phyloP scores from a whole-genome alignment of 768 basidiomycete species.

The Rhizopogon rudus region DNA sequence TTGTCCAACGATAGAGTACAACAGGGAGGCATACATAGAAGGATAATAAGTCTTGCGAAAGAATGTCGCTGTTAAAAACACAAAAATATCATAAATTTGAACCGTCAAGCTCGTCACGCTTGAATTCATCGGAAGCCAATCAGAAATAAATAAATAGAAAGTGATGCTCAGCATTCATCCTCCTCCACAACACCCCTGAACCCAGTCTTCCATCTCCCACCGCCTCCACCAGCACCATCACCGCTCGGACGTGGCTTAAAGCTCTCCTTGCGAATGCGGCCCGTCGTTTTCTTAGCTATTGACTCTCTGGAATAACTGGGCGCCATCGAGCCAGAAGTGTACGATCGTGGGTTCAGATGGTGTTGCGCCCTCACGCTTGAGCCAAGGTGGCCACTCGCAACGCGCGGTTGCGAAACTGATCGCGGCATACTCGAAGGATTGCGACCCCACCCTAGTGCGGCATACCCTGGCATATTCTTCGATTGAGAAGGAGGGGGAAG shows the following conservation, averaged over 20 bases:
- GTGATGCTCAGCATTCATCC: slow-evolving; percentile 32
- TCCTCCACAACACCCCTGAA: slow-evolving; percentile 44
- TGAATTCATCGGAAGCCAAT: not conserved
- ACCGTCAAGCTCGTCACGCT: not conserved
- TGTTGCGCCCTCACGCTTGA: not conserved
- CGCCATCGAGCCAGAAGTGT: slow-evolving; percentile 3
- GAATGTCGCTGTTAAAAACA: not conserved
- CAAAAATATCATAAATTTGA: not conserved
- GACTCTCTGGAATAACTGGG: slow-evolving; percentile 9
- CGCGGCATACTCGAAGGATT: slow-evolving; percentile 30
- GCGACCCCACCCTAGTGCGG: slow-evolving; percentile 28
- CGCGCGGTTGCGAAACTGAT: slow-evolving; percentile 17
- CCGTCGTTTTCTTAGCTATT: slow-evolving; percentile 36
- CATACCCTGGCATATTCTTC: slow-evolving; percentile 23
- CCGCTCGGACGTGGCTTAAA: slow-evolving; percentile 79
- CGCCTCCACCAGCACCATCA: slow-evolving; percentile 33
- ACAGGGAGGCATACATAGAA: not conserved
- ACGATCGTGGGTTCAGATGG: not conserved
- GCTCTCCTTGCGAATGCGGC: slow-evolving; percentile 63
- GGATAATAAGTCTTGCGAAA: not conserved
- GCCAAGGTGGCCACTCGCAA: slow-evolving; percentile 4
- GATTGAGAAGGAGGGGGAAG: slow-evolving; percentile 13
- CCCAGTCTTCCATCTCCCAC: slow-evolving; percentile 16
- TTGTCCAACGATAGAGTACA: not conserved
- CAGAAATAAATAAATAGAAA: not conserved